These are phyloP conservation scores for Calocybe gangraenosa DNA, from an alignment of 768 basidiomycete species.

Conservation along the genomic window DNA sequence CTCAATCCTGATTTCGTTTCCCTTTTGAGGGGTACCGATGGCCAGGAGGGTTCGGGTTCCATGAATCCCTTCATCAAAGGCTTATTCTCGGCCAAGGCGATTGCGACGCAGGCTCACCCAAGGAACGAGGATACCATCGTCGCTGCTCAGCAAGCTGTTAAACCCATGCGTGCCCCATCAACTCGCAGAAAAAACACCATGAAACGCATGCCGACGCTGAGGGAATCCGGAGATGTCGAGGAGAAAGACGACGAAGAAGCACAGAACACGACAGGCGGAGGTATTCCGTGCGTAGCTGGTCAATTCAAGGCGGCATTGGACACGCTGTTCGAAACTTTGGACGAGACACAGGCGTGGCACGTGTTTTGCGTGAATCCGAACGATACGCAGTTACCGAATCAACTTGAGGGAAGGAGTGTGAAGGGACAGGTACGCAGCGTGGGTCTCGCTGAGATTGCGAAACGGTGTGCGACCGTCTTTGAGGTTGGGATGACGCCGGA, in stretches of 20 bases:
- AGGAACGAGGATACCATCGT: slow-evolving; percentile 94
- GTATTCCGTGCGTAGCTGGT: slow-evolving; percentile 74
- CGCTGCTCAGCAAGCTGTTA: slow-evolving; percentile 87
- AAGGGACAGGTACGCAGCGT: slow-evolving; percentile 87
- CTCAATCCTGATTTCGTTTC: slow-evolving; percentile 93
- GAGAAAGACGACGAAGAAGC: slow-evolving; percentile 53
- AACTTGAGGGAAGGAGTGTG: slow-evolving; percentile 87
- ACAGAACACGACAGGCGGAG: slow-evolving; percentile 29
- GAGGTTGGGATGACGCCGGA: slow-evolving; percentile 82
- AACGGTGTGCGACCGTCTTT: slow-evolving; percentile 60
- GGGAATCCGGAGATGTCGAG: slow-evolving; percentile 37
- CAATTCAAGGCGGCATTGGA: slow-evolving; percentile 85
- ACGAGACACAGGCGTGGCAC: slow-evolving; percentile 88
- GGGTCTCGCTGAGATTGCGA: slow-evolving; percentile 76
- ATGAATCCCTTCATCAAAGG: slow-evolving; percentile 90
- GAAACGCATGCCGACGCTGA: slow-evolving; percentile 54
- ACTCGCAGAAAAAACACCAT: slow-evolving; percentile 77
- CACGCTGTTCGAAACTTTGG: slow-evolving; percentile 80
- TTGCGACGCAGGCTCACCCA: slow-evolving; percentile 90
- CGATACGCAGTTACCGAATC: slow-evolving; percentile 91
- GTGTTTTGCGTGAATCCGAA: slow-evolving; percentile 94
- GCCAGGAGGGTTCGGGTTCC: slow-evolving; percentile 69
- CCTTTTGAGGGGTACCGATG: slow-evolving; percentile 69
- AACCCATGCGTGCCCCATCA: slow-evolving; percentile 92
- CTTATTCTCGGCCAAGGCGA: slow-evolving; percentile 82